Conservation (phyloP, 257 asterid genomes). For the Petunia secreta region DNA sequence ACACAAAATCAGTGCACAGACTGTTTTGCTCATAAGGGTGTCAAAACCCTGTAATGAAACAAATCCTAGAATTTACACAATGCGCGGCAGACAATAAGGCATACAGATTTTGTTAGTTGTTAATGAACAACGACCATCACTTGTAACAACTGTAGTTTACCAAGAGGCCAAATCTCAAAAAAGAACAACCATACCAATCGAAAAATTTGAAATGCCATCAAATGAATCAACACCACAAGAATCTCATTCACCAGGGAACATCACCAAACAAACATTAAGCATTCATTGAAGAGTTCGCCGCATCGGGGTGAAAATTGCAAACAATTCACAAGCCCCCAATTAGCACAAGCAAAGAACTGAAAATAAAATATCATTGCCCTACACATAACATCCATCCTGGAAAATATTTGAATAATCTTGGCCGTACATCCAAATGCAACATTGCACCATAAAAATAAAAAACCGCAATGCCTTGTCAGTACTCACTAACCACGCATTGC, state of each 20-base stretch:
- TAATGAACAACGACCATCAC: slow-evolving; percentile 6
- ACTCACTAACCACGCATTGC: neutral
- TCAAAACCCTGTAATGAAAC: slow-evolving; percentile 8
- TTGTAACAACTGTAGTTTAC: neutral
- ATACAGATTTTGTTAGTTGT: neutral
- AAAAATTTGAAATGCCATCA: neutral
- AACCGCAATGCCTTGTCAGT: neutral
- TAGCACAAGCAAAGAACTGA: neutral
- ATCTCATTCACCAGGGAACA: slow-evolving; percentile 19
- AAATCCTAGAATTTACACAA: slow-evolving; percentile 17
- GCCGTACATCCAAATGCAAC: slow-evolving; percentile 13
- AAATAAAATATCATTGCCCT: neutral
- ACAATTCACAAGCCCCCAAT: neutral
- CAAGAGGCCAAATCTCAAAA: slow-evolving; percentile 19
- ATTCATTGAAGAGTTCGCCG: slow-evolving; percentile 1
- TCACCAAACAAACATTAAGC: slow-evolving; percentile 17
- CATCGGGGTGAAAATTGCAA: neutral
- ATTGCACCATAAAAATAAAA: slow-evolving; percentile 20
- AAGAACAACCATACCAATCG: neutral
- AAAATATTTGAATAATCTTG: neutral
- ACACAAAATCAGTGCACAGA: slow-evolving; percentile 2
- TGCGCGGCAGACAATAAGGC: neutral
- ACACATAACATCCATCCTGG: slow-evolving; percentile 16
- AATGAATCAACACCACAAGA: neutral
- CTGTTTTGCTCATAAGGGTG: slow-evolving; percentile 4